Evolutionary conservation across 345 rosid genomes (phyloP).

Genomic region (Sonneratia caseolaris): DNA sequence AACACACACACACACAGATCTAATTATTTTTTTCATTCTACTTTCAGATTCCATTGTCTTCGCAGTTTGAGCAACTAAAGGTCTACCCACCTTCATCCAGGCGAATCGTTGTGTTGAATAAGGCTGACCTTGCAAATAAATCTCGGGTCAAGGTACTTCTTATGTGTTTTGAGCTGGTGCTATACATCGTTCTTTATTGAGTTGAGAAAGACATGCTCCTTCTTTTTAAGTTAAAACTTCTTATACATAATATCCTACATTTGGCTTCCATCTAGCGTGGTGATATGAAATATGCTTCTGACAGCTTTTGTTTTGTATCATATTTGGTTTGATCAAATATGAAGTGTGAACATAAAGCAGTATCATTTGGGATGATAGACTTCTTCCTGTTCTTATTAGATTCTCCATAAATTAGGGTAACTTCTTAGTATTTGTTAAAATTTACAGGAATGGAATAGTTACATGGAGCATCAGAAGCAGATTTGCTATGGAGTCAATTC

Average conservation of each 20-base stretch:
- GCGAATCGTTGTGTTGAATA: constrained; percentile 59
- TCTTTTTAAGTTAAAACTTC: too few relatives aligned
- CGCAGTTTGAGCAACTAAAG: constrained; percentile 40
- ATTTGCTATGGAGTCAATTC: constrained; percentile 54
- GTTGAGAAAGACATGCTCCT: neutral
- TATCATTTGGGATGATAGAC: neutral
- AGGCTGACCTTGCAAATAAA: constrained; percentile 58
- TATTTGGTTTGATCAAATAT: neutral
- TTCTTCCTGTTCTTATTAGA: neutral
- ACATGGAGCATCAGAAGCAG: constrained; percentile 35
- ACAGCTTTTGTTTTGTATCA: neutral
- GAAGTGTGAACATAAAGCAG: neutral
- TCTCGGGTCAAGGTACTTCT: constrained; percentile 28
- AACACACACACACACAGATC: neutral
- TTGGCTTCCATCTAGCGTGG: neutral
- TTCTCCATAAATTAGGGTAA: neutral
- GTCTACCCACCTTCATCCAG: constrained; percentile 18
- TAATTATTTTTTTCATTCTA: neutral
- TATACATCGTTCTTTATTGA: neutral
- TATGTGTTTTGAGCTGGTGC: neutral
- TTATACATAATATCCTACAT: neutral
- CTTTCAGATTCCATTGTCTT: constrained; percentile 56
- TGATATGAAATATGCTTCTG: neutral
- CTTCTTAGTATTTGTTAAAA: neutral
- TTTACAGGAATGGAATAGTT: constrained; percentile 44